Conservation (phyloP, 2,329 filamentous ascomycete genomes). For the Colletotrichum brevisporum region DNA sequence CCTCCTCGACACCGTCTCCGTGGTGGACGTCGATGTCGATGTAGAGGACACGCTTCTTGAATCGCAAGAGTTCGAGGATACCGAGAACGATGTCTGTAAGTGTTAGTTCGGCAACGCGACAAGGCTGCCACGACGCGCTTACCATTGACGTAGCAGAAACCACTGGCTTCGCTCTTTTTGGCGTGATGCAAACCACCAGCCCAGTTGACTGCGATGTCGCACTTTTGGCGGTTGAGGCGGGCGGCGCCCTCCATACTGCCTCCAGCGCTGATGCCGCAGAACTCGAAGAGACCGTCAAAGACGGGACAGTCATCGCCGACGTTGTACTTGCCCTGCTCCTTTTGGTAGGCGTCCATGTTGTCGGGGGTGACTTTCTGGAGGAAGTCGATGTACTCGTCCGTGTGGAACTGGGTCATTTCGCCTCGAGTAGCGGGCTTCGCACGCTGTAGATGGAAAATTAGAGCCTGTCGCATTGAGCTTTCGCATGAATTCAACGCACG, state of each 20-base stretch:
- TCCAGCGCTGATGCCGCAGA: constrained; percentile 94
- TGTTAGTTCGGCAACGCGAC: constrained; percentile 8
- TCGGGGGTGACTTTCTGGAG: constrained; percentile 95
- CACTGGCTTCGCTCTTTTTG: constrained; percentile 95
- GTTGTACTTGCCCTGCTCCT: constrained; percentile 94
- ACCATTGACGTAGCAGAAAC: constrained; percentile 99
- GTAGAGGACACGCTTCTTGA: constrained; percentile 96
- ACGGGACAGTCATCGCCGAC: constrained; percentile 98
- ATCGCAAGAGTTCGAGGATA: constrained; percentile 90
- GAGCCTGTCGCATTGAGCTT: constrained; percentile 42
- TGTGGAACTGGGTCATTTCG: constrained; percentile 95
- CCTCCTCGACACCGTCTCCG: constrained; percentile 92
- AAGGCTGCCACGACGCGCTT: constrained; percentile 43
- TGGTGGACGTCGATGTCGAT: constrained; percentile 97
- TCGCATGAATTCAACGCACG: constrained; percentile 68
- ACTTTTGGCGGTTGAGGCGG: constrained; percentile 89
- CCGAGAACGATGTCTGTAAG: constrained; percentile 90
- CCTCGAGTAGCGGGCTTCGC: constrained; percentile 89
- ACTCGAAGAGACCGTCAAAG: constrained; percentile 97
- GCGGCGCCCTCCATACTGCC: constrained; percentile 95
- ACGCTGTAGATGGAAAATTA: constrained; percentile 64
- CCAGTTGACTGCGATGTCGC: constrained; percentile 98
- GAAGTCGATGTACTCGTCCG: constrained; percentile 95
- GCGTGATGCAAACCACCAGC: constrained; percentile 97
- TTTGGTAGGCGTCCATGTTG: constrained; percentile 95